Percentiles rank a stretch among this genome's conserved stretches.
Evolutionary conservation across 2,329 filamentous ascomycete species (phyloP).

Genomic region (Clonostachys chloroleuca): DNA sequence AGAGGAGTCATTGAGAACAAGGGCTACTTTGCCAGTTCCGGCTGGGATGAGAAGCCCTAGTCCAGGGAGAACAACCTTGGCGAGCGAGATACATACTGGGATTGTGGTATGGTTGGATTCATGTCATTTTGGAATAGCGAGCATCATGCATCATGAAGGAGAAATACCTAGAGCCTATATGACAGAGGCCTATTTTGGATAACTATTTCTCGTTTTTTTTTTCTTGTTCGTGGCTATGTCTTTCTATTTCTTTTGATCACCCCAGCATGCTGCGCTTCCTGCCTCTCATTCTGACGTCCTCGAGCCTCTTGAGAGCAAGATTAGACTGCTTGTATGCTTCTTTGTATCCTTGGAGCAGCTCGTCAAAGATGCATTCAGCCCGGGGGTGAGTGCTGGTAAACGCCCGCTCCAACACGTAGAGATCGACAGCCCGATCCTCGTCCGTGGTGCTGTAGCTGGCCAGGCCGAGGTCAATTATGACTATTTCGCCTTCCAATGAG

Average conservation of each 20-base stretch:
- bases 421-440: constrained; percentile 90
- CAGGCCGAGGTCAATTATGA: constrained; percentile 92
- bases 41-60: constrained; percentile 43
- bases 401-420: constrained; percentile 92
- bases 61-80: too few species aligned
- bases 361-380: constrained; percentile 70
- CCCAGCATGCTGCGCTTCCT: constrained; percentile 97
- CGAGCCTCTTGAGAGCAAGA: constrained; percentile 73
- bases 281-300: constrained; percentile 90
- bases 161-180: not conserved
- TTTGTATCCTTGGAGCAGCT: constrained; percentile 71
- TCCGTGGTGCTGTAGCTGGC: constrained; percentile 77
- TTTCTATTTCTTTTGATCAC: constrained; percentile 27
- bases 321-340: constrained; percentile 71
- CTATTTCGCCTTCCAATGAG: constrained; percentile 64
- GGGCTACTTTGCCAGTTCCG: constrained; percentile 89
- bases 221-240: constrained; percentile 1
- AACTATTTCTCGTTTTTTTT: constrained; percentile 6
- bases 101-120: too few species aligned
- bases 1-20: constrained; percentile 97
- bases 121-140: not conserved
- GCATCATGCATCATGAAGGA: not conserved
- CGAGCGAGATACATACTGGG: too few species aligned
- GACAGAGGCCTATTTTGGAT: not conserved
- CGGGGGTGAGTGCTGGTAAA: constrained; percentile 93